phyloP scores from a whole-genome alignment of 495 filamentous ascomycete species.

The Corynascus novoguineensis region DNA sequence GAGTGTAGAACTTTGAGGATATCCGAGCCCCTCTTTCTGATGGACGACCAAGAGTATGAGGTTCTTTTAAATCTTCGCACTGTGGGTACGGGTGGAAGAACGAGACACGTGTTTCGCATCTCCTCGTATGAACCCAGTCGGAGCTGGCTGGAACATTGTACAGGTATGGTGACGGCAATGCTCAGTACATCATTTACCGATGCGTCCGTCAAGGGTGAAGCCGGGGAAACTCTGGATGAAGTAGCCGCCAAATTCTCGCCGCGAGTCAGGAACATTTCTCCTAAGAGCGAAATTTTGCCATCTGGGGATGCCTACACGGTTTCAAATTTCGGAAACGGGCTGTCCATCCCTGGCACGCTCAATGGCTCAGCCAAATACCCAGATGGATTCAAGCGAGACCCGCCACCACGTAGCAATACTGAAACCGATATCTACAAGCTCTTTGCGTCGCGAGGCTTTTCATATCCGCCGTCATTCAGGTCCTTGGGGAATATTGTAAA shows the following conservation, averaged over 20 bases:
- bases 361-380: conserved; percentile 9
- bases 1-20: conserved; percentile 24
- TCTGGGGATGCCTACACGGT: conserved; percentile 12
- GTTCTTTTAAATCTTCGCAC: conserved; percentile 24
- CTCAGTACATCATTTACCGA: conserved; percentile 15
- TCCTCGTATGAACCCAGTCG: conserved; percentile 27
- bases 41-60: conserved; percentile 29
- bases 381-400: conserved; percentile 6
- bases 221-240: not conserved
- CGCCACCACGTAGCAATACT: conserved; percentile 2
- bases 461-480: conserved; percentile 39
- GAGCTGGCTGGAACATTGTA: conserved; percentile 32
- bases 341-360: conserved; percentile 14
- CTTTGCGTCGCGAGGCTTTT: conserved; percentile 22
- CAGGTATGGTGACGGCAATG: conserved; percentile 32
- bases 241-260: too few relatives aligned
- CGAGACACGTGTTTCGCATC: conserved; percentile 35
- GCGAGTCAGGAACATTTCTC: not conserved
- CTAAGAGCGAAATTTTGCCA: conserved; percentile 9
- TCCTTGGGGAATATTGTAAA: conserved; percentile 18
- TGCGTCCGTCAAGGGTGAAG: not conserved
- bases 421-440: conserved; percentile 17
- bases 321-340: conserved; percentile 15
- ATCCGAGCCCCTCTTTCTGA: conserved; percentile 23
- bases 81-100: not conserved